Base-by-base conservation (phyloP, 2,329 filamentous ascomycete genomes). In the Phoma sp. region DNA sequence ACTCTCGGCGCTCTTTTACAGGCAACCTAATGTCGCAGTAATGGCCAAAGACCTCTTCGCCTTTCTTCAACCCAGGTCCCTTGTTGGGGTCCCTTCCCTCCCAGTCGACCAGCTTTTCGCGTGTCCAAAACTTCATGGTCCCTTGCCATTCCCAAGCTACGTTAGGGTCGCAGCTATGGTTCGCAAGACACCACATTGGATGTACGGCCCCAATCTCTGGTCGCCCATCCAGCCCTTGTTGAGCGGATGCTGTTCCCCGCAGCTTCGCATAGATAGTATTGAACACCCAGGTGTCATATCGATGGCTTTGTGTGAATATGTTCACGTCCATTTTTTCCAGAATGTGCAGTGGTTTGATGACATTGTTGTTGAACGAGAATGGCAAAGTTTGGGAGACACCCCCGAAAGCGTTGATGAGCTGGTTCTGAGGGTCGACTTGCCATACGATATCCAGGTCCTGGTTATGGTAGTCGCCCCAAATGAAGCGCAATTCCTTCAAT, bases 241-340 rank as follows among this genome's bases (percentile, higher is more conserved):
- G 85, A 4, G 93, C 94, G 2, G 92, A 96, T 0, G 95, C 95
- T 0, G 93, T 96, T 47, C 72, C 95, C 22, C 95, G 86, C 74
- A 97, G 96, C 74, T 98, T 98, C 62, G 90, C 87, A 74, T 94
- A 96, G 5, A 97, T 82, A 0, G 92, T 96, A 76, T 98, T 96
- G 69, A 96, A 84, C 15, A 97, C 84, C 91, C 91, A 95, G 6
- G 89, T 76, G 65, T 93, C 90, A 72, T 90, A 88, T 22, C 80
- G 75, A 79, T 71, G 62, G 53, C 72, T 75, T 40, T 72, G 61
- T 24, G 76, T 80, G 72, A 88, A 94, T 47, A 92, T 87, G 70
- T 94, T 88, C 51, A 94, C 81, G 63, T 92, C 89, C 88, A 95
- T 92, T 75, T 91, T 92, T 73, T 93, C 89, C 15, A 95, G 82